Percentiles rank a stretch among this genome's conserved stretches.
phyloP scores from a whole-genome alignment of 768 basidiomycete species.

The Russula dissimulans region DNA sequence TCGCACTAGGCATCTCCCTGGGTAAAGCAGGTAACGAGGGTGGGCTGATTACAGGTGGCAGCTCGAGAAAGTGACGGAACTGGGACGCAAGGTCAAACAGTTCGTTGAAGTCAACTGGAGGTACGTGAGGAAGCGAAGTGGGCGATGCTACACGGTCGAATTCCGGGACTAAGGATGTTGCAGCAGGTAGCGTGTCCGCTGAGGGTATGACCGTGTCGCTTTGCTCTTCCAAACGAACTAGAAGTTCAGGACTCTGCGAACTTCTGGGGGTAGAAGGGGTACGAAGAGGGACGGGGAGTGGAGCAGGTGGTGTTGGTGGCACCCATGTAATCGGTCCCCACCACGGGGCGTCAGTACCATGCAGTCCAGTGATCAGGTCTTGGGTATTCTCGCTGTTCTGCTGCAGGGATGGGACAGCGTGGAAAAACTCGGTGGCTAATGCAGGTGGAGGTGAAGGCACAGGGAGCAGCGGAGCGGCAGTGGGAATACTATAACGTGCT shows the following conservation, averaged over 20 bases:
- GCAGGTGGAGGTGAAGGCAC: conserved; percentile 14
- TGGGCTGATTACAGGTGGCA: conserved; percentile 12
- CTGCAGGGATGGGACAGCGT: conserved; percentile 1
- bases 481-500: background rate
- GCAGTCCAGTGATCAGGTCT: background rate
- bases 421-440: conserved; percentile 7
- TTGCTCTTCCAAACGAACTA: conserved; percentile 1
- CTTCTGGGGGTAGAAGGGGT: conserved; percentile 5
- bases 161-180: background rate
- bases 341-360: background rate
- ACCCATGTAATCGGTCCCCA: conserved; percentile 13
- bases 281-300: conserved; percentile 10
- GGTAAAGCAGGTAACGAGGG: background rate
- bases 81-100: conserved; percentile 19
- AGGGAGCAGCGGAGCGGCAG: conserved; percentile 9
- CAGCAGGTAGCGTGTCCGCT: background rate
- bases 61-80: conserved; percentile 19
- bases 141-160: background rate
- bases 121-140: conserved; percentile 17
- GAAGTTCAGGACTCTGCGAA: conserved; percentile 5
- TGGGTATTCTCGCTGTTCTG: background rate
- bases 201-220: background rate
- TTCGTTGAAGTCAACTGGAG: conserved; percentile 18
- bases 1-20: background rate
- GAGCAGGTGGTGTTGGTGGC: conserved; percentile 11